These are phyloP conservation scores for Shiraia bambusicola DNA, from an alignment of 2,329 filamentous ascomycete genomes.

Conservation along the genomic window DNA sequence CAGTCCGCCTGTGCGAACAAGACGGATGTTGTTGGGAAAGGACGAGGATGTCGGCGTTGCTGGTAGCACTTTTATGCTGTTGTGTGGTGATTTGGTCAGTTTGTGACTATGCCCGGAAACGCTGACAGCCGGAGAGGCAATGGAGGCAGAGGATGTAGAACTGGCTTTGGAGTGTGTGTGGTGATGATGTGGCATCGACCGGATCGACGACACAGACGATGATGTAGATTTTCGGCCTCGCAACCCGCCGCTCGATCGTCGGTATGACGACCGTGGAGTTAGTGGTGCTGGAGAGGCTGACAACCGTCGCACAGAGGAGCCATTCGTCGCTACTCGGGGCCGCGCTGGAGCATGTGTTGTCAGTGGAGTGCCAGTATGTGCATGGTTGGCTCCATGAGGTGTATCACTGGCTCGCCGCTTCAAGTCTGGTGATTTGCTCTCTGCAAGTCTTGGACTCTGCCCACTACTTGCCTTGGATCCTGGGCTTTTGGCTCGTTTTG, in stretches of 20 bases:
- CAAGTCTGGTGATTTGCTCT: constrained; percentile 29
- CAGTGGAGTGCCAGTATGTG: constrained; percentile 42
- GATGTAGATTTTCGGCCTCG: constrained; percentile 94
- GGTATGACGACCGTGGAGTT: constrained; percentile 83
- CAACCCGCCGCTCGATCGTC: constrained; percentile 78
- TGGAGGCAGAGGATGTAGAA: constrained; percentile 79
- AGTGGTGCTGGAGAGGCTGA: constrained; percentile 84
- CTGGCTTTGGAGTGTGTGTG: constrained; percentile 92
- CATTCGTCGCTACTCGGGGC: constrained; percentile 49
- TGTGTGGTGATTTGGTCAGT: constrained; percentile 75
- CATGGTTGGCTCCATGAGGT: constrained; percentile 38
- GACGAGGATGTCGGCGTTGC: constrained; percentile 72
- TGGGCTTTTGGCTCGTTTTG: constrained; percentile 39
- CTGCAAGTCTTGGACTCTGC: constrained; percentile 37
- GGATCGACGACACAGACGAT: constrained; percentile 88
- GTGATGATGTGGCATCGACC: constrained; percentile 74
- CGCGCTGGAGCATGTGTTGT: constrained; percentile 42
- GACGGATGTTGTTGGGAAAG: constrained; percentile 83
- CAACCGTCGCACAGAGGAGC: constrained; percentile 56
- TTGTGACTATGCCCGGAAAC: constrained; percentile 61
- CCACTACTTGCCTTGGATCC: constrained; percentile 39
- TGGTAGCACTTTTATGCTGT: constrained; percentile 89
- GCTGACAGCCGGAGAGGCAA: constrained; percentile 48
- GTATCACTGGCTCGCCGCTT: constrained; percentile 41
- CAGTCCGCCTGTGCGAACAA: constrained; percentile 63